phyloP scores from a whole-genome alignment of 202 grass and related monocot genomes.

The Hordeum pubiflorum region DNA sequence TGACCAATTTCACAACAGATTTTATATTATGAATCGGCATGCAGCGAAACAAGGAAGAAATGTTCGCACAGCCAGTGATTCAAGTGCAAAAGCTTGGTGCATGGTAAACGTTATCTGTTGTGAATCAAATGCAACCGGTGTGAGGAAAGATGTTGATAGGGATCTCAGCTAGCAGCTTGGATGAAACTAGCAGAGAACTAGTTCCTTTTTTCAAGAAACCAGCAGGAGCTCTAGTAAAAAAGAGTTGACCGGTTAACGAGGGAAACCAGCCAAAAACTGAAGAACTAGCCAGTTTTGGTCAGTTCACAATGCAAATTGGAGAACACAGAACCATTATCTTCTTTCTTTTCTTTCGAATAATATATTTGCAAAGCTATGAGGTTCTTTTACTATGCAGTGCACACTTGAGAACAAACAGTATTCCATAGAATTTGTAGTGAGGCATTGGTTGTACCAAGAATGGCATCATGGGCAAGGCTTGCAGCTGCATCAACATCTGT shows the following conservation, averaged over 20 bases:
- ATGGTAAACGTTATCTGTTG: not conserved
- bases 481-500: constrained; percentile 66
- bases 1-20: not conserved
- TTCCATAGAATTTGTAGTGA: not conserved
- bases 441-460: constrained; percentile 47
- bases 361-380: not conserved
- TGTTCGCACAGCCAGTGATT: not conserved
- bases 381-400: not conserved
- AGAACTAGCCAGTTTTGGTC: not conserved
- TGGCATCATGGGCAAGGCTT: constrained; percentile 76
- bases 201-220: not conserved
- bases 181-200: not conserved
- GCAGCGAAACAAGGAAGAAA: not conserved
- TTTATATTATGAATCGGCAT: not conserved
- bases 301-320: constrained; percentile 1
- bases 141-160: not conserved
- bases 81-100: not conserved
- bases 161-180: not conserved
- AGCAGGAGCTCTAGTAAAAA: not conserved
- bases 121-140: not conserved
- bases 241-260: not conserved
- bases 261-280: not conserved
- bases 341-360: not conserved
- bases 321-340: not conserved
- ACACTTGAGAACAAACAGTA: not conserved